Evolutionary conservation across 768 basidiomycete genomes (phyloP).

Genomic region (Mycena galericulata): DNA sequence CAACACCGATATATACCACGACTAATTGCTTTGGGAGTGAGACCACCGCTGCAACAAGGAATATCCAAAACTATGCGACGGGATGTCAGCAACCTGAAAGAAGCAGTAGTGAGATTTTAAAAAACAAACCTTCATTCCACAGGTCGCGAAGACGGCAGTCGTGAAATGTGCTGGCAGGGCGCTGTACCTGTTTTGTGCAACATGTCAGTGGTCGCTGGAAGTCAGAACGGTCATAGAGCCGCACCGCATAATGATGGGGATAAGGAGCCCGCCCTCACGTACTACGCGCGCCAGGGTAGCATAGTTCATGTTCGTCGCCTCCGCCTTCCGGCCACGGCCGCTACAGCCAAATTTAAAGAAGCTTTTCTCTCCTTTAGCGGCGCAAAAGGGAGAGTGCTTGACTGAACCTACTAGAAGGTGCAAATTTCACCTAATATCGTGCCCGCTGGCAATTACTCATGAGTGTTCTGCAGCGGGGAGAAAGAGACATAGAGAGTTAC

Average conservation of each 20-base stretch:
- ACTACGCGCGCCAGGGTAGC: slow-evolving; percentile 55
- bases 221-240: slow-evolving; percentile 52
- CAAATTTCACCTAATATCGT: slow-evolving; percentile 55
- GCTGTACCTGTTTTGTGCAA: slow-evolving; percentile 37
- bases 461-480: not conserved
- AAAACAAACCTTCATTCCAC: slow-evolving; percentile 46
- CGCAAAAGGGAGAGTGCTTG: too few species aligned
- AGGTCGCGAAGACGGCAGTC: slow-evolving; percentile 55
- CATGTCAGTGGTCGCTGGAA: slow-evolving; percentile 32
- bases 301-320: slow-evolving; percentile 47
- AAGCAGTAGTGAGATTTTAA: too few species aligned
- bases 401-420: slow-evolving; percentile 47
- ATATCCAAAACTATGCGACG: slow-evolving; percentile 46
- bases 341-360: slow-evolving; percentile 54
- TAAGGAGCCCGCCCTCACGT: slow-evolving; percentile 56
- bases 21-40: slow-evolving; percentile 59
- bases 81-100: too few species aligned
- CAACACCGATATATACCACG: slow-evolving; percentile 57
- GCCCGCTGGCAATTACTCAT: slow-evolving; percentile 26
- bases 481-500: not conserved
- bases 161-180: too few species aligned
- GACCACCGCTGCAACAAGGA: slow-evolving; percentile 52
- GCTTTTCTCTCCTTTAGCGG: slow-evolving; percentile 15
- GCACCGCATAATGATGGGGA: slow-evolving; percentile 46
- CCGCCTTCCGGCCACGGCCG: slow-evolving; percentile 49